phyloP scores from a whole-genome alignment of 1,139 yeast genomes.

The Chernovozyma aurita region DNA sequence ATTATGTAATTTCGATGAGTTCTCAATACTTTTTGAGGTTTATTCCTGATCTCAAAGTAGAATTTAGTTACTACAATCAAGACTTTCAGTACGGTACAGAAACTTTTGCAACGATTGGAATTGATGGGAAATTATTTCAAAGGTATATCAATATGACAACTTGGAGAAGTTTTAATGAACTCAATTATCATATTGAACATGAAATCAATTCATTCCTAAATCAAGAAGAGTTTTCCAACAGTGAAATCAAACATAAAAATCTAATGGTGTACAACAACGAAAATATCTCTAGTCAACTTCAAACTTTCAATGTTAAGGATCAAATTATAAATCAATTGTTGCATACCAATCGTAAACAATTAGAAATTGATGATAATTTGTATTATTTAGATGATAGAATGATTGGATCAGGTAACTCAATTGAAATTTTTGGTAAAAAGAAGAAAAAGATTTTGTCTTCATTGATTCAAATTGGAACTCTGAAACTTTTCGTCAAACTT shows the following conservation, averaged over 20 bases:
- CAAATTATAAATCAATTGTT: constrained; percentile 6
- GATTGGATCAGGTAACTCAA: constrained; percentile 23
- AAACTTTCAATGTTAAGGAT: constrained; percentile 10
- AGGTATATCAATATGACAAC: constrained; percentile 24
- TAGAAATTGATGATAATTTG: constrained; percentile 12
- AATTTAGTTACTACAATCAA: constrained; percentile 25
- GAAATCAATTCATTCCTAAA: constrained; percentile 33
- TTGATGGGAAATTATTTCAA: constrained; percentile 33
- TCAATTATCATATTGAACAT: constrained; percentile 28
- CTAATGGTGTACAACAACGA: constrained; percentile 15
- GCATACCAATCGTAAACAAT: constrained; percentile 3
- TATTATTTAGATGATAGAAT: constrained; percentile 20
- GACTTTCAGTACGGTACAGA: constrained; percentile 21
- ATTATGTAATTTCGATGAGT: constrained; percentile 35
- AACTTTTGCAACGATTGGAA: constrained; percentile 27
- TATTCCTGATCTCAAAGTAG: constrained; percentile 35
- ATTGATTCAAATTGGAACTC: constrained; percentile 30
- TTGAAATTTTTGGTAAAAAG: constrained; percentile 32
- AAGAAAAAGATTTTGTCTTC: constrained; percentile 37
- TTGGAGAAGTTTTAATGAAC: constrained; percentile 29
- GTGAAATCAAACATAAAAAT: constrained; percentile 33
- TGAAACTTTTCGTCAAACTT: constrained; percentile 29
- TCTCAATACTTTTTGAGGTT: constrained; percentile 39
- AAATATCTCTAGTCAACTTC: constrained; percentile 1
- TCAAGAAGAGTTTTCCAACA: constrained; percentile 22